Base-by-base conservation (phyloP, 805 yeast species). In the Yamadazyma endophytica region DNA sequence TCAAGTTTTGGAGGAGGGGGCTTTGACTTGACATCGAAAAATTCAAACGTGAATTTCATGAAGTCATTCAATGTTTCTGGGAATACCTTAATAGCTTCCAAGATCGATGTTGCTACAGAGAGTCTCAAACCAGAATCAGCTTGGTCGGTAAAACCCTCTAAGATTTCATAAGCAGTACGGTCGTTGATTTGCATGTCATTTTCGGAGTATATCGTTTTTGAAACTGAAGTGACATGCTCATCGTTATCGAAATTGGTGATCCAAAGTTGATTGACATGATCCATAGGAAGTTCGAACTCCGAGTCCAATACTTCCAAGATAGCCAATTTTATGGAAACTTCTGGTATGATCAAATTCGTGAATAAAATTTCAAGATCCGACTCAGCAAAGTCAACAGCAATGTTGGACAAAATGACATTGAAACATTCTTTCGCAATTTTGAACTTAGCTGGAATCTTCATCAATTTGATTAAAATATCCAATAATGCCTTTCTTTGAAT, bases 151-250 rank as follows among this genome's bases (percentile, higher is more conserved):
- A 58, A 80, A 1, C 49, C 32, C 19, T 77, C 56, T 29, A 87
- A 66, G 1, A 41, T 21, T 12, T 41, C 35, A 24, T 17, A 33
- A 0, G 83, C 68, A 1, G 79, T 64, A 4, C 60, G 57, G 0
- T 47, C 45, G 3, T 68, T 61, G 24, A 82, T 49, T n/a, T 49
- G 42, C 37, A 81, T 78, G 2, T 63, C 62, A 51, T 78, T 85
- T 43, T 88, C 96, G 20, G 75, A 72, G 97, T 97, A 92, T 37
- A 92, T 84, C 1, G 90, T 80, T 13, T 59, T 57, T 0, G 97
- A 96, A 12, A 81, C 47, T 16, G 75, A 80, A 4, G 79, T 68
- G 37, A 77, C 77, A 8, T 64, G 52, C 12, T 69, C 70, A 29
- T 80, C 87, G 27, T 77, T 79, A 51, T 88, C 96, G 51, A 81